Evolutionary conservation across 2,329 filamentous ascomycete species (phyloP).

Genomic region (Metarhizium album): DNA sequence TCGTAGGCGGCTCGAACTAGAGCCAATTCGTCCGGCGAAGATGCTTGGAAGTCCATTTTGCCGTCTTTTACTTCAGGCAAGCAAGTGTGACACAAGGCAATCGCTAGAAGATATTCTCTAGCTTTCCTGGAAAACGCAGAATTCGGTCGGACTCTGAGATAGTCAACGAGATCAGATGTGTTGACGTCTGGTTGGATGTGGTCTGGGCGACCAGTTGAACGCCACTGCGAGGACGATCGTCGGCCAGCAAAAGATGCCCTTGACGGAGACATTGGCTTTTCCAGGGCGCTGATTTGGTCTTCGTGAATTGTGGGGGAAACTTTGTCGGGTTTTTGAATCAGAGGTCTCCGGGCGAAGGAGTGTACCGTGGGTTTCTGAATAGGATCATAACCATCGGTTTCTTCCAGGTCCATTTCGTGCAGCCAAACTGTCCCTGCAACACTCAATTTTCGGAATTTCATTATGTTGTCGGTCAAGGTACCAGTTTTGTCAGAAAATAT

Average conservation of each 20-base stretch:
- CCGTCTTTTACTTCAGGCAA: conserved; percentile 67
- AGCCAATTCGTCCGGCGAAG: conserved; percentile 82
- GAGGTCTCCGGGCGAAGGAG: conserved; percentile 11
- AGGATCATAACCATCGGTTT: conserved; percentile 5
- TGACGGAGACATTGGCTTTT: conserved; percentile 17
- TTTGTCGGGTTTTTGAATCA: conserved; percentile 18
- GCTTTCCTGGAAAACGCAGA: conserved; percentile 70
- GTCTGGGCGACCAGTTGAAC: conserved; percentile 36
- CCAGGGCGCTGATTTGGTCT: conserved; percentile 13
- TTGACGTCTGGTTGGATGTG: conserved; percentile 45
- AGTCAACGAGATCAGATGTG: conserved; percentile 67
- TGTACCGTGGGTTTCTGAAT: conserved; percentile 11
- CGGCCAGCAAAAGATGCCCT: conserved; percentile 25
- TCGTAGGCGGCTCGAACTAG: conserved; percentile 78
- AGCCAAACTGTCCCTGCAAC: conserved; percentile 84
- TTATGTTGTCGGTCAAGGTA: conserved; percentile 86
- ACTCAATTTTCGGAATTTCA: conserved; percentile 90
- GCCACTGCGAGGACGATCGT: conserved; percentile 39
- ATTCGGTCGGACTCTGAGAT: conserved; percentile 63
- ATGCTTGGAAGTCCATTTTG: conserved; percentile 70
- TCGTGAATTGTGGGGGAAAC: conserved; percentile 21
- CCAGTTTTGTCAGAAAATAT: conserved; percentile 94
- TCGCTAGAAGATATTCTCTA: conserved; percentile 69
- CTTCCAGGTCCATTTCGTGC: conserved; percentile 62
- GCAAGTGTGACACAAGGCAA: conserved; percentile 86